These are phyloP conservation scores for Lindgomyces ingoldianus DNA, from an alignment of 495 filamentous ascomycete species.

Conservation along the genomic window DNA sequence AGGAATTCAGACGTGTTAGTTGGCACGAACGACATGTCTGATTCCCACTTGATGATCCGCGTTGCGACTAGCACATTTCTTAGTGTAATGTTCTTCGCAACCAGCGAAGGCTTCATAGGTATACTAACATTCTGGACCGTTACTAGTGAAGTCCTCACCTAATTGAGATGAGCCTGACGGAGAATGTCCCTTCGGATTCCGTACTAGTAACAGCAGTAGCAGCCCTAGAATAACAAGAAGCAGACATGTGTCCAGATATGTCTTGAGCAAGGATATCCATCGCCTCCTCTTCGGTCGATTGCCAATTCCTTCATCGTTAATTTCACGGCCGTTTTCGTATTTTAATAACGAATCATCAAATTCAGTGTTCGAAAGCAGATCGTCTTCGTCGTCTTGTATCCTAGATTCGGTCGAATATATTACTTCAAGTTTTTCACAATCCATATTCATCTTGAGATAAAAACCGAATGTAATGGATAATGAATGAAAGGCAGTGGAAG, in stretches of 20 bases:
- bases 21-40: constrained; percentile 17
- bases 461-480: too few relatives aligned
- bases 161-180: neutral
- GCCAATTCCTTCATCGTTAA: neutral
- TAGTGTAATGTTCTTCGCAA: neutral
- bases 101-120: neutral
- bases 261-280: neutral
- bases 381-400: too few relatives aligned
- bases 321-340: neutral
- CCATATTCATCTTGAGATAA: too few relatives aligned
- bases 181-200: neutral
- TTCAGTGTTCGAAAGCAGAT: too few relatives aligned
- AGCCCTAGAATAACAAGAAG: constrained; percentile 8
- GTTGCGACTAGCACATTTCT: constrained; percentile 16
- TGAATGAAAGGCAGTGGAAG: too few relatives aligned
- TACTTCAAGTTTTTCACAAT: too few relatives aligned
- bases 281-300: neutral
- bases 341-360: neutral
- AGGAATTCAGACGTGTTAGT: constrained; percentile 8
- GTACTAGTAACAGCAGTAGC: neutral
- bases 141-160: constrained; percentile 2
- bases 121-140: neutral
- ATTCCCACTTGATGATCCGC: neutral
- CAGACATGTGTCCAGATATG: neutral
- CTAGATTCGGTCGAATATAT: too few relatives aligned